Base-by-base conservation (phyloP, 768 basidiomycete species). In the Mycena indigotica region DNA sequence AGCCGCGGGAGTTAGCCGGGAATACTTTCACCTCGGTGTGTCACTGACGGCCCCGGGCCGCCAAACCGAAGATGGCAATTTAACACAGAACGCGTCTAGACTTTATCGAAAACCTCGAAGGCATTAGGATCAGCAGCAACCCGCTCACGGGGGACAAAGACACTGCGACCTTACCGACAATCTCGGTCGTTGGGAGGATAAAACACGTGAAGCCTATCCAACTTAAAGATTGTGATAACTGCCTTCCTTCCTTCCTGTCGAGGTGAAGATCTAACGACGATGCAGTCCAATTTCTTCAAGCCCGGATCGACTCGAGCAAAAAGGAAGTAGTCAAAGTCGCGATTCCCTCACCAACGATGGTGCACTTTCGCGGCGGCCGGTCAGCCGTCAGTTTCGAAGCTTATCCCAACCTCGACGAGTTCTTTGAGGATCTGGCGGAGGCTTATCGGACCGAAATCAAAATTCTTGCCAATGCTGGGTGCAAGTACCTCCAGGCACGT, bases 1-100 rank as follows among this genome's bases (percentile, higher is more conserved):
- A 28, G 8, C 5, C 10, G 50, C 19, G 59, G 62, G 52, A 35
- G n/a, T n/a, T n/a, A n/a, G n/a, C n/a, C n/a, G 63, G 8, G 60
- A 61, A 52, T 61, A 60, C 48, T 65, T 61, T 41, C 63, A 61
- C 57, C 57, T 58, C 30, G 76, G 75, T 77, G 28, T 35, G 72
- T 45, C n/a, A 15, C 28, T 26, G 5, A 3, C 3, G n/a, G n/a
- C n/a, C n/a, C n/a, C n/a, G n/a, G n/a, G n/a, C n/a, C n/a, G n/a
- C n/a, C n/a, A n/a, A n/a, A n/a, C n/a, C n/a, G n/a, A n/a, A n/a
- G n/a, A n/a, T n/a, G n/a, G n/a, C n/a, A n/a, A 17, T n/a, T 17
- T 23, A 54, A 25, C 49, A 4, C 24, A 4, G 2, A 17, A 2
- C 17, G 3, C 24, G 17, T 48, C 2, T 25, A 61, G 63, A 65